These are phyloP conservation scores for Oryza meridionalis DNA, from an alignment of 176 grass and related monocot species.

Conservation along the genomic window DNA sequence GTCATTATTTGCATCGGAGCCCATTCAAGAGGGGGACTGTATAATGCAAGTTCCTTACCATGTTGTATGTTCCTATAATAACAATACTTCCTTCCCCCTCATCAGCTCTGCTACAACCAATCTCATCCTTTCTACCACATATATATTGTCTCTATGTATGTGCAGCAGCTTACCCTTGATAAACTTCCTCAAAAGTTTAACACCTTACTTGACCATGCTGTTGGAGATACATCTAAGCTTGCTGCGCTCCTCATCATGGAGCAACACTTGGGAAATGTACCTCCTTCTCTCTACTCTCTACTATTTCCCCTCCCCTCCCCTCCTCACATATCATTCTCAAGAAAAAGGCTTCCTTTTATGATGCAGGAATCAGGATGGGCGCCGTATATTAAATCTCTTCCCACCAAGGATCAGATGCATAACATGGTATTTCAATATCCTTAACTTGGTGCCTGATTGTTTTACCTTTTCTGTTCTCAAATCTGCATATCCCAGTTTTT, in stretches of 20 bases:
- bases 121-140: constrained; percentile 3
- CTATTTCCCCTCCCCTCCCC: background rate
- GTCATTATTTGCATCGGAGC: constrained; percentile 51
- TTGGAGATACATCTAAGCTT: constrained; percentile 35
- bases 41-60: constrained; percentile 53
- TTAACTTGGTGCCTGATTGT: background rate
- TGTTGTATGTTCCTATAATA: constrained; percentile 42
- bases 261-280: constrained; percentile 45
- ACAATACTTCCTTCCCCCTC: background rate
- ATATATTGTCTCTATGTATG: background rate
- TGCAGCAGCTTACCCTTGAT: constrained; percentile 56
- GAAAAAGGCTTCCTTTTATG: background rate
- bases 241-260: constrained; percentile 62
- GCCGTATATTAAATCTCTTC: constrained; percentile 49
- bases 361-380: constrained; percentile 55
- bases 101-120: background rate
- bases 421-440: constrained; percentile 49
- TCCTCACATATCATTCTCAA: background rate
- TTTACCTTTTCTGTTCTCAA: background rate
- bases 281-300: background rate
- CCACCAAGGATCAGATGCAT: constrained; percentile 62
- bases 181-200: constrained; percentile 44
- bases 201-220: constrained; percentile 18
- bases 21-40: constrained; percentile 50
- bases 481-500: background rate